Evolutionary conservation across 257 asterid genomes (phyloP), one percentile per base, ranked within the genome.

Genomic region (Solanum gracilifrons): DNA sequence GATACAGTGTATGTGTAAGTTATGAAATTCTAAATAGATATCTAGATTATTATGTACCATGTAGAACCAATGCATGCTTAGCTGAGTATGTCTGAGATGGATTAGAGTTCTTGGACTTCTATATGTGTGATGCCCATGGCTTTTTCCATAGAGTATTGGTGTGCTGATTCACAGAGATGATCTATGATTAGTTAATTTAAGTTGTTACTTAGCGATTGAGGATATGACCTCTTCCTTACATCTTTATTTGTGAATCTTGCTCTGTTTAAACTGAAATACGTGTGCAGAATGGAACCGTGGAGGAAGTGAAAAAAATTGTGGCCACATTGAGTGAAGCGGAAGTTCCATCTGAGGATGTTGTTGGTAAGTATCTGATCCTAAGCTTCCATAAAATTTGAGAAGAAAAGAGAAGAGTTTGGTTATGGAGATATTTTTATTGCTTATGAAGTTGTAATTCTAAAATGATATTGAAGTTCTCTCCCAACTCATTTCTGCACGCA

Each of bases 291-390:
- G 91, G 92, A 51, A 89, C 92, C 12, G 66, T 37, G 33, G 93
- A 89, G 72, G 91, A 89, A 75, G 93, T 91, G 83, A 89, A 89
- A 88, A 89, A 87, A 89, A 88, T 89, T 74, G 90, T 91, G 58
- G 88, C 90, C 29, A 41, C 74, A n/a, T 82, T 91, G 86, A 91
- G 87, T 88, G 87, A 87, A 84, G 91, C 93, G 51, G 93, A 91
- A 89, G 92, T 91, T 35, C 93, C 91, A 36, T 82, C 92, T n/a
- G 93, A 91, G 77, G 93, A 91, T 69, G 90, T 86, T 85, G 93
- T 89, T 10, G 93, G 93, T 88, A 71, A 73, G 89, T 79, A 41
- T 87, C 12, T 27, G 35, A 15, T 43, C 29, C 76, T 29, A 80
- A 46, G 85, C 27, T 29, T 25, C 41, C 43, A 80, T 29, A 27